Evolutionary conservation across 768 basidiomycete genomes (phyloP), one percentile per base, ranked within the genome.

Genomic region (Trametes coccinea): DNA sequence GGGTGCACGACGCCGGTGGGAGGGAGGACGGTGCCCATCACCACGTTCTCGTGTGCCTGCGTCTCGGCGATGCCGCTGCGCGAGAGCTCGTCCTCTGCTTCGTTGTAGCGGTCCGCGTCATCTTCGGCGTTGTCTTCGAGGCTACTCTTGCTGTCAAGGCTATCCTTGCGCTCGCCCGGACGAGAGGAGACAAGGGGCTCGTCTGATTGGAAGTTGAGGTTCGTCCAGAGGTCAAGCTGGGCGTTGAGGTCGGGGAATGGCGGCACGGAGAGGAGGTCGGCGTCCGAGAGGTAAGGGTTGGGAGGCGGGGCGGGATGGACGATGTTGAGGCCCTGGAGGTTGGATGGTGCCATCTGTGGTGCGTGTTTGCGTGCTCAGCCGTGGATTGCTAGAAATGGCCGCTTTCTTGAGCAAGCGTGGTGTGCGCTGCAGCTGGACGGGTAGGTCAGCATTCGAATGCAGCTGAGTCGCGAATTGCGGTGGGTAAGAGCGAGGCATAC

Each of bases 161-260:
- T 27, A 13, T 69, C 69, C 16, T 70, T 67, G 14, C 72, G 66
- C 3, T 78, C 73, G 17, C 70, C 72, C 29, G 73, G 69, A 10
- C 52, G 56, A 39, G 53, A 50, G 17, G 60, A 50, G 34, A 65
- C 53, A n/a, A 84, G 75, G 17, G 81, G 79, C 48, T 92, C 92
- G 68, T 92, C 90, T 0, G 84, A 84, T 61, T 92, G 86, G 70
- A 94, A 94, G 7, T 85, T 75, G 58, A 93, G 79, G 73, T 90
- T 87, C 13, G 90, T 89, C 93, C 93, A 94, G 56, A 94, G 78
- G 72, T 89, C 87, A 55, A 92, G 85, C 71, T 90, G 90, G 0
- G 90, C 86, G 17, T 80, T 79, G 56, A 93, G 79, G 75, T 93
- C 92, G 10, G 88, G 87, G 70, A 85, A 90, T 0, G 86, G 77